Conservation (phyloP, 179 eudicot species). For the Beta corolliflora region DNA sequence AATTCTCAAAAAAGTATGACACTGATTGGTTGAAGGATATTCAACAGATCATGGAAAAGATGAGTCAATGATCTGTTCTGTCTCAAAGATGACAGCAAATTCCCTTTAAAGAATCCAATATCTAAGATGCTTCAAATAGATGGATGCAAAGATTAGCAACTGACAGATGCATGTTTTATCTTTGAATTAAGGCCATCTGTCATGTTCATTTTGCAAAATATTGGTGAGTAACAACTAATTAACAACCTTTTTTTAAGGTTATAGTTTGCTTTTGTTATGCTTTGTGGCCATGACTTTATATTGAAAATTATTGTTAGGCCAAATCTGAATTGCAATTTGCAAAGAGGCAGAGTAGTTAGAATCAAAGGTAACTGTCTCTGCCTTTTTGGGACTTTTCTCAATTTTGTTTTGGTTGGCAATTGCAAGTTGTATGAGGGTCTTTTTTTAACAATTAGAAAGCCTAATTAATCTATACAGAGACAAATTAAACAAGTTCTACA, state of each 20-base stretch:
- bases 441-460: no score
- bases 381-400: background rate
- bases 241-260: conserved; percentile 14
- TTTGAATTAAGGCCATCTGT: conserved; percentile 8
- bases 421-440: no score
- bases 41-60: background rate
- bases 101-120: conserved; percentile 8
- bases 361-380: conserved; percentile 10
- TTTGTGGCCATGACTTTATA: conserved; percentile 3
- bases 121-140: background rate
- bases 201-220: background rate
- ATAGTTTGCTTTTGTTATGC: conserved; percentile 13
- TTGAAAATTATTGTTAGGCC: conserved; percentile 13
- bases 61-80: conserved; percentile 18
- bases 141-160: conserved; percentile 16
- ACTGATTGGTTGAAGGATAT: conserved; percentile 15
- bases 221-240: background rate
- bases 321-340: background rate
- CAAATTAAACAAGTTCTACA: no score
- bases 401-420: background rate
- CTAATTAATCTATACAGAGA: no score
- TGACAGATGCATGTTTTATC: conserved; percentile 6
- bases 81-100: conserved; percentile 28
- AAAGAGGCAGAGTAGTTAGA: conserved; percentile 16
- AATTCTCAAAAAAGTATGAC: background rate